Evolutionary conservation across 257 asterid species (phyloP).

Genomic region (Gentiana dahurica): DNA sequence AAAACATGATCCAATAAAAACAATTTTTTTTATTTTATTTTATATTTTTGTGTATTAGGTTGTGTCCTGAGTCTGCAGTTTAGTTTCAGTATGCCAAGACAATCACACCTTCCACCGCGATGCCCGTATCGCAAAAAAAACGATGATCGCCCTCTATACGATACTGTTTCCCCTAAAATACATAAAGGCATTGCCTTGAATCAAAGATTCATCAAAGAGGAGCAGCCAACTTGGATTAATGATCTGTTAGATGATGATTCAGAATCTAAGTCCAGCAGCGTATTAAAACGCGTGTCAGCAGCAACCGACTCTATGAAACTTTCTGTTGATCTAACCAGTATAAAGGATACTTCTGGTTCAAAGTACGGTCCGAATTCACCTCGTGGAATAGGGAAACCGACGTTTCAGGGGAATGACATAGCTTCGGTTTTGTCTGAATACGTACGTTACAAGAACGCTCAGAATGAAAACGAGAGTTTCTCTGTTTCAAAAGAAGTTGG

Average conservation of each 20-base stretch:
- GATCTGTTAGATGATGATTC: slow-evolving; percentile 58
- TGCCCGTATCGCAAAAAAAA: slow-evolving; percentile 71
- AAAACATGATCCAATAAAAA: no score
- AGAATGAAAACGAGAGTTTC: slow-evolving; percentile 28
- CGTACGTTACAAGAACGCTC: slow-evolving; percentile 37
- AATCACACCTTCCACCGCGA: slow-evolving; percentile 82
- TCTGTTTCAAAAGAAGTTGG: slow-evolving; percentile 30
- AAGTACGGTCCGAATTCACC: slow-evolving; percentile 82
- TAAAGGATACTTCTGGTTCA: slow-evolving; percentile 26
- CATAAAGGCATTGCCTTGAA: slow-evolving; percentile 19
- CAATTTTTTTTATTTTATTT: no score
- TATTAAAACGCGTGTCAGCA: slow-evolving; percentile 38
- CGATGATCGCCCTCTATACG: slow-evolving; percentile 14
- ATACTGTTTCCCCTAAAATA: slow-evolving; percentile 17
- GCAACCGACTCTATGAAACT: slow-evolving; percentile 48
- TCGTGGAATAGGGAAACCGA: slow-evolving; percentile 40
- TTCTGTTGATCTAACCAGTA: slow-evolving; percentile 25
- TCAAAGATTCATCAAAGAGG: slow-evolving; percentile 39
- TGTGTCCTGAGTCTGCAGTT: slow-evolving; percentile 24
- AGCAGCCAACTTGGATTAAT: slow-evolving; percentile 62
- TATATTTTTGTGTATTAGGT: slow-evolving; percentile 4
- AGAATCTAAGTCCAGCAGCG: slow-evolving; percentile 27
- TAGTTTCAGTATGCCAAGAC: slow-evolving; percentile 49
- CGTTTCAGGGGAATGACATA: slow-evolving; percentile 42
- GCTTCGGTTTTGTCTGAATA: slow-evolving; percentile 56